These are phyloP conservation scores for Leishmania major DNA, from an alignment of 208 protist genomes.

Conservation along the genomic window DNA sequence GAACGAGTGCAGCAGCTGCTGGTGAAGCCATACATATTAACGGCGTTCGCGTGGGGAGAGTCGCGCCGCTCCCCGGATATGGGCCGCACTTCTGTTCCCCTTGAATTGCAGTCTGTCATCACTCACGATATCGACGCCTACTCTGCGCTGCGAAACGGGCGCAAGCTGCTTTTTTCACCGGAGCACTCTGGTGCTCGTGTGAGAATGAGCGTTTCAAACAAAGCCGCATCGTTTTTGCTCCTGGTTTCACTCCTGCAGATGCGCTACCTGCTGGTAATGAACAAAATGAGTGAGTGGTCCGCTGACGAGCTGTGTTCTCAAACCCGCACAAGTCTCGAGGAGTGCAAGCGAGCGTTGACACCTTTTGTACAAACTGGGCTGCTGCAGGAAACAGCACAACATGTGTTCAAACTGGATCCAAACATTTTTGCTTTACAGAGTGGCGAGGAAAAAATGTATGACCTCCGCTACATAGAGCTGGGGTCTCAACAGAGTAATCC, in stretches of 20 bases:
- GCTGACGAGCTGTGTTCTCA: constrained; percentile 15
- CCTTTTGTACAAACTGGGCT: constrained; percentile 24
- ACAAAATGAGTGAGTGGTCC: constrained; percentile 21
- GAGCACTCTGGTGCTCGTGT: constrained; percentile 31
- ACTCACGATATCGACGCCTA: constrained; percentile 2
- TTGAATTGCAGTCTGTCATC: constrained; percentile 8
- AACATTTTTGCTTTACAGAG: neutral
- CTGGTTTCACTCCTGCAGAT: constrained; percentile 30
- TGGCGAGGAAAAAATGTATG: constrained; percentile 9
- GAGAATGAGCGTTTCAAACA: constrained; percentile 9
- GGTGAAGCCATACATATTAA: constrained; percentile 22
- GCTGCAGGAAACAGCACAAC: constrained; percentile 17
- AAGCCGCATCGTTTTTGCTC: constrained; percentile 9
- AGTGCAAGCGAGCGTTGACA: constrained; percentile 24
- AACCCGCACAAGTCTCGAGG: constrained; percentile 4
- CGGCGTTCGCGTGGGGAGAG: constrained; percentile 26
- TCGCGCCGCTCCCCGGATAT: constrained; percentile 13
- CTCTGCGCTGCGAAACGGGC: constrained; percentile 13
- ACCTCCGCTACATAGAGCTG: constrained; percentile 25
- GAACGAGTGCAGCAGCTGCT: neutral
- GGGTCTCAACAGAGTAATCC: constrained; percentile 26
- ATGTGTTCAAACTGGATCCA: constrained; percentile 7
- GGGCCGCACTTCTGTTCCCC: neutral
- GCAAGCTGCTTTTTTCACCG: constrained; percentile 25
- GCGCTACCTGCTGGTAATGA: constrained; percentile 29